These are phyloP conservation scores for Phialophora chinensis DNA, from an alignment of 2,329 filamentous ascomycete species.

Conservation along the genomic window DNA sequence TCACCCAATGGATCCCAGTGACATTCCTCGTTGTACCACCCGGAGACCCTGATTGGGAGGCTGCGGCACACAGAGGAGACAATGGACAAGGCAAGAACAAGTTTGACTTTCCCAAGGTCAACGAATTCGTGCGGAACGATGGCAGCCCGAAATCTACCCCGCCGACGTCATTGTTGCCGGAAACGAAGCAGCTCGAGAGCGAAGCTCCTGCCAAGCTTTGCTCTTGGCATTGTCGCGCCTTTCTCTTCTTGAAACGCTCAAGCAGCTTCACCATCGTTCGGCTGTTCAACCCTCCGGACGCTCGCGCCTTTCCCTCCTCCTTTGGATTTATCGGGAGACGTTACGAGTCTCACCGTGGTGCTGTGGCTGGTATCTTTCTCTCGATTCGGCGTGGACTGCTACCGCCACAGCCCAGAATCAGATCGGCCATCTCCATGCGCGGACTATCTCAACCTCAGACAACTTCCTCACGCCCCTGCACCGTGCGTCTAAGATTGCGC, in stretches of 20 bases:
- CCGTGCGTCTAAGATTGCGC: constrained; percentile 20
- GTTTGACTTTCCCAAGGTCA: not conserved
- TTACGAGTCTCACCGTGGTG: constrained; percentile 25
- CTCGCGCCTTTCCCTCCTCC: not conserved
- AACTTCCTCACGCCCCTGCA: constrained; percentile 18
- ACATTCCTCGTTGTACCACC: not conserved
- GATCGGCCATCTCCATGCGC: not conserved
- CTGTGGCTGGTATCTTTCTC: constrained; percentile 9
- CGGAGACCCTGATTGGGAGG: not conserved
- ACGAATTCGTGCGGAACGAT: not conserved
- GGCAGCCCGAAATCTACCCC: not conserved
- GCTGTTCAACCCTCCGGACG: constrained; percentile 26
- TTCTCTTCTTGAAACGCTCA: constrained; percentile 20
- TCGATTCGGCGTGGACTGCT: not conserved
- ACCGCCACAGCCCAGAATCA: not conserved
- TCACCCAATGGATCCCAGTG: not conserved
- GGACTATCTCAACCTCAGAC: constrained; percentile 7
- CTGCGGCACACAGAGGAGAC: not conserved
- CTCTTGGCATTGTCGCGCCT: constrained; percentile 28
- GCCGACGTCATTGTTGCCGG: constrained; percentile 13
- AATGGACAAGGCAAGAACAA: constrained; percentile 3
- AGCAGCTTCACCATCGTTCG: constrained; percentile 34
- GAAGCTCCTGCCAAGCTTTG: constrained; percentile 28
- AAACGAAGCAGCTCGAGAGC: not conserved
- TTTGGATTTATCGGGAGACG: constrained; percentile 26